phyloP scores from a whole-genome alignment of 2,329 filamentous ascomycete species.

The Colletotrichum scovillei region DNA sequence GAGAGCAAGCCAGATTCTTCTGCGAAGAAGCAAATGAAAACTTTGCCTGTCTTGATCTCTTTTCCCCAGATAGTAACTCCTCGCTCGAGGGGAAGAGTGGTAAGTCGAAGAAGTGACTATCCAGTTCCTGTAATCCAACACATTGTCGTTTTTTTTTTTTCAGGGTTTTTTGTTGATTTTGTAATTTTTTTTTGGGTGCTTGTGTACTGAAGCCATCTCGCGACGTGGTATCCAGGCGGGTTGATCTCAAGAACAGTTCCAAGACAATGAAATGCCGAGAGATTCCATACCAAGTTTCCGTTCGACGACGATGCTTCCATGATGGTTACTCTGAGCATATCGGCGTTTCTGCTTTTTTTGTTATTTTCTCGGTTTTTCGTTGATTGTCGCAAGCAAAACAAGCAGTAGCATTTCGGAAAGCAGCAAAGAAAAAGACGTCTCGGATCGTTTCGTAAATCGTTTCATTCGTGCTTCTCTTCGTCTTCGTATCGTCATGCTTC shows the following conservation, averaged over 20 bases:
- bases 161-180: not conserved
- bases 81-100: not conserved
- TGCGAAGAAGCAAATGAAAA: not conserved
- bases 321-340: not conserved
- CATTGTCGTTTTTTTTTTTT: not conserved
- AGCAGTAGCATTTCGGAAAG: too few species aligned
- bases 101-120: not conserved
- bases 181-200: not conserved
- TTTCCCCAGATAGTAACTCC: not conserved
- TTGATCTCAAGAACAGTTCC: not conserved
- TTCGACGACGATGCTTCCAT: not conserved
- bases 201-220: not conserved
- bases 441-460: not conserved
- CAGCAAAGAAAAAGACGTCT: not conserved
- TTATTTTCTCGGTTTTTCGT: not conserved
- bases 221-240: too few species aligned
- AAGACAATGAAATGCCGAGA: not conserved
- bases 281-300: not conserved
- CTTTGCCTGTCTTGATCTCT: not conserved
- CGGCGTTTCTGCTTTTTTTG: not conserved
- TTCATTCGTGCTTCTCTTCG: not conserved
- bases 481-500: not conserved
- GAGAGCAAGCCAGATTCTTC: not conserved
- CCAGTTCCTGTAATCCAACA: not conserved
- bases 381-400: not conserved